Evolutionary conservation across 2,329 filamentous ascomycete species (phyloP).

Genomic region (Alternaria arbusti): DNA sequence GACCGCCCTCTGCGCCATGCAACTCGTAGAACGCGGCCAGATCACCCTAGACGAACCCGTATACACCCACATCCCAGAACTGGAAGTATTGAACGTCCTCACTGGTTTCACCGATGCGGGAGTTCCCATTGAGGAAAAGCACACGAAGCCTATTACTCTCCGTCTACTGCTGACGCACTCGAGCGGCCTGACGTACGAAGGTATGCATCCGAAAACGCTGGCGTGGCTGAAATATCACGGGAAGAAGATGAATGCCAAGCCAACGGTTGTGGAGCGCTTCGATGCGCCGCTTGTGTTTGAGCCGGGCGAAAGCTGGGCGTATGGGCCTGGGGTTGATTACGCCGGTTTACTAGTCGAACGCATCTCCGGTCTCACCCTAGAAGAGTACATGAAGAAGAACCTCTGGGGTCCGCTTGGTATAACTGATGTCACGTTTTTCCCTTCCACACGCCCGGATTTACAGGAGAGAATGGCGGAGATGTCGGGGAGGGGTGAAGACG

Average conservation of each 20-base stretch:
- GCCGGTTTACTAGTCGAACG: conserved; percentile 55
- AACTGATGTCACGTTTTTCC: conserved; percentile 63
- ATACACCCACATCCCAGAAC: conserved; percentile 42
- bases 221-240: conserved; percentile 48
- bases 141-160: conserved; percentile 36
- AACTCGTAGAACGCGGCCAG: conserved; percentile 45
- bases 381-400: conserved; percentile 66
- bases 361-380: conserved; percentile 56
- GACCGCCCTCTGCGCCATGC: conserved; percentile 41
- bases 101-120: conserved; percentile 32
- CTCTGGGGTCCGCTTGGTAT: conserved; percentile 55
- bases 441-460: conserved; percentile 27
- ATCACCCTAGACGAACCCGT: conserved; percentile 42
- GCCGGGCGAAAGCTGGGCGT: conserved; percentile 59
- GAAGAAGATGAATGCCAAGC: conserved; percentile 21
- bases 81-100: conserved; percentile 34
- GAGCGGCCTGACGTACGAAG: conserved; percentile 56
- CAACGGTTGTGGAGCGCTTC: conserved; percentile 54
- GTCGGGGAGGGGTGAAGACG: conserved; percentile 22
- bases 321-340: conserved; percentile 58
- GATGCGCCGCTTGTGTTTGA: conserved; percentile 41
- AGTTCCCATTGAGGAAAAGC: conserved; percentile 30
- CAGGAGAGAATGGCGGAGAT: conserved; percentile 37
- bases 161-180: conserved; percentile 59
- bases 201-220: conserved; percentile 48